A percentile compares a stretch with the other conserved stretches of the same genome.
Evolutionary conservation across 2,329 filamentous ascomycete species (phyloP).

Genomic region (Hypoxylon sp.): DNA sequence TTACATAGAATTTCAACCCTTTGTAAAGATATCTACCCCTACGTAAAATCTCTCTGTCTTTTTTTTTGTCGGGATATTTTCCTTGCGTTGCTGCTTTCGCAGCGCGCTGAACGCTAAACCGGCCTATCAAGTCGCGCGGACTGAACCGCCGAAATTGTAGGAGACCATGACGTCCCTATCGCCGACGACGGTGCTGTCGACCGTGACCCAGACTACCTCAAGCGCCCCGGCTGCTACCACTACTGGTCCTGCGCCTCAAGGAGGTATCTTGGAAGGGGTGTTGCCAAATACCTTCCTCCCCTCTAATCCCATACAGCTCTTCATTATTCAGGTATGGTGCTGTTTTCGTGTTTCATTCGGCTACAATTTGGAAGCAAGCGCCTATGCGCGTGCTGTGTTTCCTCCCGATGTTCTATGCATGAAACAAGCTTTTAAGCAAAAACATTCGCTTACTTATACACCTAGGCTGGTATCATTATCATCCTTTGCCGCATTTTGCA

Average conservation of each 20-base stretch:
- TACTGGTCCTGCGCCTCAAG: conserved; percentile 59
- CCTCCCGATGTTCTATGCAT: not conserved
- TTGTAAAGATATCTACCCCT: not conserved
- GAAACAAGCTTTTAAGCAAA: not conserved
- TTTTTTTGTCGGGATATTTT: conserved; percentile 1
- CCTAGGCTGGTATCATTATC: conserved; percentile 78
- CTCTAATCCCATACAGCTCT: conserved; percentile 80
- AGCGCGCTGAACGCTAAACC: conserved; percentile 32
- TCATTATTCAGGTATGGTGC: conserved; percentile 76
- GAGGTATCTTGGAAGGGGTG: conserved; percentile 78
- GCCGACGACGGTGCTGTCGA: conserved; percentile 45
- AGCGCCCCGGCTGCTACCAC: conserved; percentile 52
- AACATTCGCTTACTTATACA: conserved; percentile 22
- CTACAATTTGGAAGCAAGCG: not conserved
- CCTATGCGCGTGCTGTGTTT: not conserved
- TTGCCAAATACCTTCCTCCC: conserved; percentile 78
- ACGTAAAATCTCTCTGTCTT: not conserved
- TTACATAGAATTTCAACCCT: not conserved
- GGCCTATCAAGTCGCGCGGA: conserved; percentile 31
- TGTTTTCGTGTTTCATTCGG: not conserved
- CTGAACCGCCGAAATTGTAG: conserved; percentile 16
- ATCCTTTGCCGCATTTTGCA: conserved; percentile 80
- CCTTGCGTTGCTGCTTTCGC: conserved; percentile 25
- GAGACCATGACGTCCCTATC: conserved; percentile 46
- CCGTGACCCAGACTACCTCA: conserved; percentile 47